Evolutionary conservation across 1,139 yeast genomes (phyloP).

Genomic region (Schizosaccharomyces versatilis): DNA sequence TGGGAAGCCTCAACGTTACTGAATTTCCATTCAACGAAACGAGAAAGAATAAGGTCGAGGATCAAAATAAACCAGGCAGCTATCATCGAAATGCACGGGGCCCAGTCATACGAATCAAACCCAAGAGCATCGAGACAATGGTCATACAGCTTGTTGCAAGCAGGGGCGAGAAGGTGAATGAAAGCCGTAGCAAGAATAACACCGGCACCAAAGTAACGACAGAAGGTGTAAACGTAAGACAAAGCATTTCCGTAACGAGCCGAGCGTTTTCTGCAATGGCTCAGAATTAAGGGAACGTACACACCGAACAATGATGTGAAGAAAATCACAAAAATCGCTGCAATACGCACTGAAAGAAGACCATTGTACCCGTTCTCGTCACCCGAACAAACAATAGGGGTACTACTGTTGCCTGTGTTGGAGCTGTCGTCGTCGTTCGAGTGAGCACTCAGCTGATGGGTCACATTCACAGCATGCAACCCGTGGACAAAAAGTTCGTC

Average conservation of each 20-base stretch:
- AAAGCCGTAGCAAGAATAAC: conserved; percentile 67
- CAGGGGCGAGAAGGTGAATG: conserved; percentile 33
- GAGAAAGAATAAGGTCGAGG: conserved; percentile 19
- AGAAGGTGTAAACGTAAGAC: conserved; percentile 37
- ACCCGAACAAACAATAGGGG: neutral
- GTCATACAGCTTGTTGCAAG: conserved; percentile 11
- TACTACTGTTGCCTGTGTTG: neutral
- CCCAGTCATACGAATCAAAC: conserved; percentile 12
- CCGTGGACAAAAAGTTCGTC: too few species aligned
- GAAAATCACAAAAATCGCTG: conserved; percentile 48
- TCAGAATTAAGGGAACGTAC: conserved; percentile 14
- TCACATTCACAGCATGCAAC: too few species aligned
- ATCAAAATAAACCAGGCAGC: conserved; percentile 19
- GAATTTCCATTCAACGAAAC: conserved; percentile 10
- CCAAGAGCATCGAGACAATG: conserved; percentile 15
- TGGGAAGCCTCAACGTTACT: conserved; percentile 2
- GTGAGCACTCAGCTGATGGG: too few species aligned
- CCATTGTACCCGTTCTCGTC: conserved; percentile 25
- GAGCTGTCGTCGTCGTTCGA: too few species aligned
- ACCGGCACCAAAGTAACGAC: conserved; percentile 63
- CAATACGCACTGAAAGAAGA: conserved; percentile 41
- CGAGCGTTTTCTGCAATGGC: conserved; percentile 4
- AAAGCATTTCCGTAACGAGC: conserved; percentile 20
- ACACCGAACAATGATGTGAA: conserved; percentile 28
- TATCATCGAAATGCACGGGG: conserved; percentile 32